Conservation (phyloP, 345 rosid species). For the Viola odorata region DNA sequence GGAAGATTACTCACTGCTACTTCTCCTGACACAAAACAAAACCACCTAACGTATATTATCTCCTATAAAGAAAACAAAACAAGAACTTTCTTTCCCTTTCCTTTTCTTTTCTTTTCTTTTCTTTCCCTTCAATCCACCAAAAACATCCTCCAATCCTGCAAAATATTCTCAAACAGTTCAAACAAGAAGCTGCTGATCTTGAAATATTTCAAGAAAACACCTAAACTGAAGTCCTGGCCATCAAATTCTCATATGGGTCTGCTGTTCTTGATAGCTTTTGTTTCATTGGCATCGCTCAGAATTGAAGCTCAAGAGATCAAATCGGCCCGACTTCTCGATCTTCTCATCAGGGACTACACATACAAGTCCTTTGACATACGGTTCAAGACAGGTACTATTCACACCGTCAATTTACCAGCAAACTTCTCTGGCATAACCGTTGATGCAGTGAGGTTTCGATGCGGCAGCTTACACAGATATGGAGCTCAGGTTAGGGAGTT, state of each 20-base stretch:
- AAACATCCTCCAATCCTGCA: constrained; percentile 15
- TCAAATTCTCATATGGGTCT: constrained; percentile 33
- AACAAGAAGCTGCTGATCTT: constrained; percentile 12
- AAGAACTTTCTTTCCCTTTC: not conserved
- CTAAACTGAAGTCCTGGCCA: not conserved
- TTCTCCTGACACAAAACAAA: not conserved
- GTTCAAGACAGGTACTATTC: constrained; percentile 52
- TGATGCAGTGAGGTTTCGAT: constrained; percentile 60
- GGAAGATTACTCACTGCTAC: not conserved
- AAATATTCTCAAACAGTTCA: constrained; percentile 18
- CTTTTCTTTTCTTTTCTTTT: constrained; percentile 5
- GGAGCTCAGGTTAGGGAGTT: constrained; percentile 76
- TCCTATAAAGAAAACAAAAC: constrained; percentile 5
- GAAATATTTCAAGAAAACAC: not conserved
- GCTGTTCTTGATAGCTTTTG: constrained; percentile 17
- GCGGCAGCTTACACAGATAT: constrained; percentile 84
- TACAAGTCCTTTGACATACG: constrained; percentile 44
- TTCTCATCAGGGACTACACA: constrained; percentile 68
- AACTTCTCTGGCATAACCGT: constrained; percentile 71
- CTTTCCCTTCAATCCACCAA: constrained; percentile 34
- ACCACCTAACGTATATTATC: constrained; percentile 2
- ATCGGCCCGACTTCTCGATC: constrained; percentile 59
- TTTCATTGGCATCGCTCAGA: constrained; percentile 21
- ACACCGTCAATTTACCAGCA: constrained; percentile 51
- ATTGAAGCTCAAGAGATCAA: constrained; percentile 41